phyloP scores from a whole-genome alignment of 192 early-diverging fungal genomes.

The Coemansia sp. region DNA sequence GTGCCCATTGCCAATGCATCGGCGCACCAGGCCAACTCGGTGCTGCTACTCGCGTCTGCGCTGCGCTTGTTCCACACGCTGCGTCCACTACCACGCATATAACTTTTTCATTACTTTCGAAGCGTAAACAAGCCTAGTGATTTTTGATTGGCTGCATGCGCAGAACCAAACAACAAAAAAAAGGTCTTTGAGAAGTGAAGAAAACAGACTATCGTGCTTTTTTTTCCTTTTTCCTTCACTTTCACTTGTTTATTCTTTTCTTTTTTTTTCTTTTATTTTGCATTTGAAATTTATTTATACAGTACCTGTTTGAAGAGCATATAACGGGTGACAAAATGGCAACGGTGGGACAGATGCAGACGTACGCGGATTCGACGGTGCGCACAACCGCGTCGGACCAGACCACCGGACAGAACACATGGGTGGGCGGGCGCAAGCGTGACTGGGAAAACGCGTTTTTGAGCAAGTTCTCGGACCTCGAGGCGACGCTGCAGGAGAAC shows the following conservation, averaged over 20 bases:
- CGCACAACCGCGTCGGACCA: conserved; percentile 25
- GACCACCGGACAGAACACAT: conserved; percentile 11
- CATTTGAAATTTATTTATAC: background rate
- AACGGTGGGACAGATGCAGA: conserved; percentile 2
- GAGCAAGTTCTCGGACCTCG: conserved; percentile 44
- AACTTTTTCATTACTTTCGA: background rate
- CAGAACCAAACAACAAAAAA: background rate
- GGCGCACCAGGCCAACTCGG: conserved; percentile 90
- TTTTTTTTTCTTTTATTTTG: conserved; percentile 6
- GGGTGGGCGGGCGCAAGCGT: conserved; percentile 42
- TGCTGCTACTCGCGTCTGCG: conserved; percentile 78
- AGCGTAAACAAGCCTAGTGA: conserved; percentile 4
- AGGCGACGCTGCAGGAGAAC: conserved; percentile 49
- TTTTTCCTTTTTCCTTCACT: too few species aligned
- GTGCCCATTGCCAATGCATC: conserved; percentile 91
- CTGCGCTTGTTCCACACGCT: conserved; percentile 44
- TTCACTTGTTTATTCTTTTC: conserved; percentile 3
- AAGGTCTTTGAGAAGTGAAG: background rate
- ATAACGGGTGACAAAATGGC: conserved; percentile 19
- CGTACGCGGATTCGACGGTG: conserved; percentile 8
- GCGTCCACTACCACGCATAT: conserved; percentile 34
- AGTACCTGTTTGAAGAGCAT: background rate
- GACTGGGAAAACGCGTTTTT: conserved; percentile 53
- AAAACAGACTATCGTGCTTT: too few species aligned
- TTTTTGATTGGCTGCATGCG: conserved; percentile 9